A percentile compares a stretch with the other conserved stretches of the same genome.
Evolutionary conservation across 805 yeast genomes (phyloP).

Genomic region (Hagleromyces aurorensis): DNA sequence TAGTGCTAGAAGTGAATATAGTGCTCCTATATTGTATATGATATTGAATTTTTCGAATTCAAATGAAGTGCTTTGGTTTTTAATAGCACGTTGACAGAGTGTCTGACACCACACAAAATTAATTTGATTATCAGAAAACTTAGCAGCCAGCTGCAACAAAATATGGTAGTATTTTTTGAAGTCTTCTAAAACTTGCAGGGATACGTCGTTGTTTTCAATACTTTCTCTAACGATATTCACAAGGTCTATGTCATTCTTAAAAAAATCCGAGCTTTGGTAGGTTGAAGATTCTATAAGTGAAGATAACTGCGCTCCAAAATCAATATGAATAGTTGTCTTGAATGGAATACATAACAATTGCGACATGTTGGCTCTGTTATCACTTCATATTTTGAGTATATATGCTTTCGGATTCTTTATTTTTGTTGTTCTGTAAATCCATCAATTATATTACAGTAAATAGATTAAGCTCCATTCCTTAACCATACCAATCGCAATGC

Average conservation of each 20-base stretch:
- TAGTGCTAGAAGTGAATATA: conserved; percentile 50
- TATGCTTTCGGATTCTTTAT: too few relatives aligned
- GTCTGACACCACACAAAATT: conserved; percentile 71
- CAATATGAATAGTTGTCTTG: conserved; percentile 38
- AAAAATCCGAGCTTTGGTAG: conserved; percentile 37
- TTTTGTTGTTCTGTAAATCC: not conserved
- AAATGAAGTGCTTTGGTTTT: conserved; percentile 43
- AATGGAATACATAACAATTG: conserved; percentile 46
- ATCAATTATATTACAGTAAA: not conserved
- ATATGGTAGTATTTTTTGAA: conserved; percentile 42
- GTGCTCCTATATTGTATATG: conserved; percentile 60
- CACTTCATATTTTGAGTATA: too few relatives aligned
- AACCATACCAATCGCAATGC: too few relatives aligned
- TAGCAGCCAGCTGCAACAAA: conserved; percentile 37
- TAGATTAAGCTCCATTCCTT: too few relatives aligned
- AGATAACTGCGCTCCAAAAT: conserved; percentile 34
- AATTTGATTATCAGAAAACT: conserved; percentile 56
- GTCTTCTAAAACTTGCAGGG: conserved; percentile 32
- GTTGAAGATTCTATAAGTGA: conserved; percentile 42
- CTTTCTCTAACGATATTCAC: conserved; percentile 39
- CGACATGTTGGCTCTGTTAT: too few relatives aligned
- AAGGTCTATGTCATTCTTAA: conserved; percentile 35
- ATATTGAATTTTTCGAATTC: conserved; percentile 55
- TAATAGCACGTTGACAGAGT: conserved; percentile 46
- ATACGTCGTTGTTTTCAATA: conserved; percentile 32